These are phyloP conservation scores for Penicillium psychrofluorescens DNA, from an alignment of 495 filamentous ascomycete species.

Conservation along the genomic window DNA sequence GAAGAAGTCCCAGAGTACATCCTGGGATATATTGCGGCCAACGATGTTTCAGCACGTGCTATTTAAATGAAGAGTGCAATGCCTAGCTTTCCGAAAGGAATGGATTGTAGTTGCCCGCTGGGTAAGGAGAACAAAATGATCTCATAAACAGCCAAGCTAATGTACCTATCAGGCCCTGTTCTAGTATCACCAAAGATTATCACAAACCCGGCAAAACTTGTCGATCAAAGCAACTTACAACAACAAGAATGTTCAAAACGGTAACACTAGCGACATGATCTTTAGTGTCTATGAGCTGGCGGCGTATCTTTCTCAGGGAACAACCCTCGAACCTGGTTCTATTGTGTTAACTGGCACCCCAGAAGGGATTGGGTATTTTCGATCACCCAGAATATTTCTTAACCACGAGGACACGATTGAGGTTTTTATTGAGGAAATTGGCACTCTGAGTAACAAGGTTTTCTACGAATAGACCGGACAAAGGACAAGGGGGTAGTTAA, in stretches of 20 bases:
- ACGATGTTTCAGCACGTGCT: slow-evolving; percentile 64
- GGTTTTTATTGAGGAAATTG: slow-evolving; percentile 33
- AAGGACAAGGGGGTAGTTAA: too few species aligned
- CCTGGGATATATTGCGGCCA: slow-evolving; percentile 60
- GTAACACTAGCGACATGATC: slow-evolving; percentile 59
- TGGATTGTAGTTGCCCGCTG: too few species aligned
- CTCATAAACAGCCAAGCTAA: too few species aligned
- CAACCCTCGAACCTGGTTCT: slow-evolving; percentile 61
- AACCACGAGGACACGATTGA: slow-evolving; percentile 45
- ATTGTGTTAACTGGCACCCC: slow-evolving; percentile 65
- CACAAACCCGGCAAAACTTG: slow-evolving; percentile 18
- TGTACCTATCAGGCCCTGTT: slow-evolving; percentile 20
- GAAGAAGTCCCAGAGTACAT: slow-evolving; percentile 57
- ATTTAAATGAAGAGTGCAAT: slow-evolving; percentile 64
- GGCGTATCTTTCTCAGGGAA: slow-evolving; percentile 58
- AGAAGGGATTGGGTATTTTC: slow-evolving; percentile 25
- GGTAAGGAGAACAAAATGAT: too few species aligned
- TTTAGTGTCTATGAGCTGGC: slow-evolving; percentile 58
- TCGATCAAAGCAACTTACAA: slow-evolving; percentile 54
- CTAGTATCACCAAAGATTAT: slow-evolving; percentile 12
- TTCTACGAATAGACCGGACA: slow-evolving; percentile 6
- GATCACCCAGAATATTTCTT: slow-evolving; percentile 33
- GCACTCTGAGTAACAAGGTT: slow-evolving; percentile 11
- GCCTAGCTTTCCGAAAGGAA: slow-evolving; percentile 63
- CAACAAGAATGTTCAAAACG: slow-evolving; percentile 53